Conservation (phyloP, 2,329 filamentous ascomycete genomes). For the Penicillium brevicompactum region DNA sequence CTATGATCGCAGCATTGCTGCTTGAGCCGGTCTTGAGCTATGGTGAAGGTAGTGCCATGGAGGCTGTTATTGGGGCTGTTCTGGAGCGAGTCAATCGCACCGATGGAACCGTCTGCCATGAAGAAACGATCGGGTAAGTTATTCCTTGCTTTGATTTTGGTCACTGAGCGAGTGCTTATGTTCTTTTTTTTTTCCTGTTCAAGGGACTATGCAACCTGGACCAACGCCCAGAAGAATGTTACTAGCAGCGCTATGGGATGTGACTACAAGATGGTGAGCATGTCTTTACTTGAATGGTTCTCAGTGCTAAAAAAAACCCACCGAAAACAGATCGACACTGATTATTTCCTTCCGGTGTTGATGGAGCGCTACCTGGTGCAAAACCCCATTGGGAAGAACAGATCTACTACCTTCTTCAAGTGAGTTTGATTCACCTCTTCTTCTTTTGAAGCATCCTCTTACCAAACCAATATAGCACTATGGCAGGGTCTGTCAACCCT, state of each 20-base stretch:
- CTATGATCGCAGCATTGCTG: slow-evolving; percentile 62
- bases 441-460: neutral
- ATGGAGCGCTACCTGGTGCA: slow-evolving; percentile 62
- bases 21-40: slow-evolving; percentile 60
- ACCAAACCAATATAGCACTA: slow-evolving; percentile 36
- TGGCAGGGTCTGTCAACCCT: slow-evolving; percentile 52
- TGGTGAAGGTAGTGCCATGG: slow-evolving; percentile 58
- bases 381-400: slow-evolving; percentile 43
- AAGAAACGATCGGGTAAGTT: slow-evolving; percentile 61
- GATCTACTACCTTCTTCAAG: slow-evolving; percentile 41
- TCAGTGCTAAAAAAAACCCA: neutral
- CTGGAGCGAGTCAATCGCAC: slow-evolving; percentile 62
- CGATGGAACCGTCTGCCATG: slow-evolving; percentile 64
- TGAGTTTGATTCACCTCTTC: slow-evolving; percentile 6
- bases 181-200: neutral
- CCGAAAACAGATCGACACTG: slow-evolving; percentile 56
- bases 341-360: slow-evolving; percentile 62
- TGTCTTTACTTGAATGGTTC: slow-evolving; percentile 3
- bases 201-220: slow-evolving; percentile 63
- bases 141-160: neutral
- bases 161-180: neutral
- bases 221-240: slow-evolving; percentile 58
- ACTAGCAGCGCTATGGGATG: slow-evolving; percentile 56
- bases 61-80: slow-evolving; percentile 63
- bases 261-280: slow-evolving; percentile 58